Percentiles rank a stretch among this genome's conserved stretches.
Conservation (phyloP, 306 rosid species). For the Chamaecrista fasciculata region DNA sequence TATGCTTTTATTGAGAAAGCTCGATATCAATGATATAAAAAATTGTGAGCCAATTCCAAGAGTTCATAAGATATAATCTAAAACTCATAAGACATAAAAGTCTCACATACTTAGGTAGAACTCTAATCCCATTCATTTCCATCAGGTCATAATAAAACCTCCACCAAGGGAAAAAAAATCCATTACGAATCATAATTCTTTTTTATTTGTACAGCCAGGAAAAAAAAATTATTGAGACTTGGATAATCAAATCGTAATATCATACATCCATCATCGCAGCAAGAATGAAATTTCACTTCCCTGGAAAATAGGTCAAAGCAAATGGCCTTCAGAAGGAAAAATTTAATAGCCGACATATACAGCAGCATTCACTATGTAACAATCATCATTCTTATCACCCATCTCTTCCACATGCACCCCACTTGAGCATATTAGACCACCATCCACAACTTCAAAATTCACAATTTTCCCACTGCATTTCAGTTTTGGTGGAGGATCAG, state of each 20-base stretch:
- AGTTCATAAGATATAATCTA: too few species aligned
- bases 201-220: background rate
- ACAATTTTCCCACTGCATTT: conserved; percentile 78
- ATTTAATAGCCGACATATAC: conserved; percentile 84
- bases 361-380: conserved; percentile 95
- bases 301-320: background rate
- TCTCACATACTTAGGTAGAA: too few species aligned
- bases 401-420: conserved; percentile 93
- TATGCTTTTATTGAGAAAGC: too few species aligned
- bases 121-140: too few species aligned
- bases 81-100: too few species aligned
- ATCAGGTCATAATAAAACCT: background rate
- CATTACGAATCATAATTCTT: background rate
- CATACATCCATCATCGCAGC: background rate
- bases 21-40: too few species aligned
- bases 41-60: too few species aligned
- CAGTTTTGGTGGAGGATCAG: background rate
- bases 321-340: conserved; percentile 21
- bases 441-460: conserved; percentile 85
- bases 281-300: background rate
- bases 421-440: conserved; percentile 94
- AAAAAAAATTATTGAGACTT: background rate
- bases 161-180: background rate
- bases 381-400: conserved; percentile 97
- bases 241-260: background rate